phyloP scores from a whole-genome alignment of 441 rosid species.

The Melastoma candidum region DNA sequence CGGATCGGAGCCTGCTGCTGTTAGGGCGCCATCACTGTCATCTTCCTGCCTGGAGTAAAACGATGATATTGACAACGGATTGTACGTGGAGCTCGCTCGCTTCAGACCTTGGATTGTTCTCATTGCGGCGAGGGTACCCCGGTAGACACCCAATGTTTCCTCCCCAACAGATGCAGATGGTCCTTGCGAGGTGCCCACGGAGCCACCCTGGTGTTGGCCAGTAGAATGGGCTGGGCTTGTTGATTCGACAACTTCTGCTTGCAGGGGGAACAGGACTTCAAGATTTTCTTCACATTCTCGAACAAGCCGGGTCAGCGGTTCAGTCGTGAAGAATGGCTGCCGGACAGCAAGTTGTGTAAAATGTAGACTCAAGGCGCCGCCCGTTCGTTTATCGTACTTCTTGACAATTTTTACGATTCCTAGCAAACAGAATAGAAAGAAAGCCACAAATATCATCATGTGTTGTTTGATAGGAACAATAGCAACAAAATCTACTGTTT shows the following conservation, averaged over 20 bases:
- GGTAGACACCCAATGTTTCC: conserved; percentile 63
- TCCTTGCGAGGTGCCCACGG: conserved; percentile 25
- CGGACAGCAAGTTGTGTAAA: conserved; percentile 75
- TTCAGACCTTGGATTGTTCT: conserved; percentile 77
- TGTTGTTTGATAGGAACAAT: background rate
- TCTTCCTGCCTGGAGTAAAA: too few species aligned
- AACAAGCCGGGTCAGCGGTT: conserved; percentile 76
- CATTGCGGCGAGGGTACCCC: conserved; percentile 95
- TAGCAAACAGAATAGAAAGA: conserved; percentile 18
- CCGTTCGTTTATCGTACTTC: conserved; percentile 90
- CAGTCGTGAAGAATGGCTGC: conserved; percentile 81
- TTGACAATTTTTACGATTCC: conserved; percentile 85
- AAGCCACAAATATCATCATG: conserved; percentile 12
- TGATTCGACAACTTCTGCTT: conserved; percentile 79
- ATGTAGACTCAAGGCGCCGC: conserved; percentile 64
- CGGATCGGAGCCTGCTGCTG: too few species aligned
- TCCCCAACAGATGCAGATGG: conserved; percentile 48
- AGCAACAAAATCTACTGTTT: background rate
- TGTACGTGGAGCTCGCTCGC: conserved; percentile 85
- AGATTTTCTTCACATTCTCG: conserved; percentile 84
- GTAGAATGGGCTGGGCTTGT: conserved; percentile 16
- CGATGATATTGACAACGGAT: conserved; percentile 29
- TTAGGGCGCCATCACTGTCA: too few species aligned
- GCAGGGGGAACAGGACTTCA: conserved; percentile 78
- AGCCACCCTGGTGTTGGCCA: conserved; percentile 13